A percentile compares a stretch with the other conserved stretches of the same genome.
Evolutionary conservation across 352 stramenopile genomes (phyloP).

Genomic region (Peronosclerospora sorghi): DNA sequence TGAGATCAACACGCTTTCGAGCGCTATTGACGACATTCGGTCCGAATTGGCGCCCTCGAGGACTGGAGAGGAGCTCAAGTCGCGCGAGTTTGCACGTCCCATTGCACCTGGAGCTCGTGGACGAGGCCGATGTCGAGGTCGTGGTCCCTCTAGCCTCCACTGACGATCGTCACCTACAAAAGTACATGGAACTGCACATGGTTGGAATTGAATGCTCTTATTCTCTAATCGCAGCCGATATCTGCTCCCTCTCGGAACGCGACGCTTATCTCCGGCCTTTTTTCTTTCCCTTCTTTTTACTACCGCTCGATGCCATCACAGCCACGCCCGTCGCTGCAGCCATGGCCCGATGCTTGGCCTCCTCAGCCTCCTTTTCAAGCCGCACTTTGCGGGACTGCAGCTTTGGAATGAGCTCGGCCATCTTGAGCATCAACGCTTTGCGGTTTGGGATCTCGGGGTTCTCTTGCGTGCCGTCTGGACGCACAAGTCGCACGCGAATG

Average conservation of each 20-base stretch:
- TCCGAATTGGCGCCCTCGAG: conserved; percentile 40
- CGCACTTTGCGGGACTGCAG: conserved; percentile 69
- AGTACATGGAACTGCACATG: too few relatives aligned
- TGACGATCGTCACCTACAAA: conserved; percentile 3
- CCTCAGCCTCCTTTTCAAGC: conserved; percentile 57
- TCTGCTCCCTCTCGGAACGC: not conserved
- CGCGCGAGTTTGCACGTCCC: conserved; percentile 65
- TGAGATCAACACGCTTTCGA: conserved; percentile 55
- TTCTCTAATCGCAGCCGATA: too few relatives aligned
- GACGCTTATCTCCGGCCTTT: conserved; percentile 65
- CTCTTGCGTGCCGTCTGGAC: conserved; percentile 45
- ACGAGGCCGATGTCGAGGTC: conserved; percentile 27
- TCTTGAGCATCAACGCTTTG: conserved; percentile 78
- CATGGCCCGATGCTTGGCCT: conserved; percentile 32
- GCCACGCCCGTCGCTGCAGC: conserved; percentile 18
- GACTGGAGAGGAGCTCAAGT: conserved; percentile 49
- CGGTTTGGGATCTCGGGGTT: conserved; percentile 59
- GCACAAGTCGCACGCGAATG: conserved; percentile 57
- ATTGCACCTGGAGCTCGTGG: conserved; percentile 54
- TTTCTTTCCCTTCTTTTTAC: conserved; percentile 84
- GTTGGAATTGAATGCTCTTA: too few relatives aligned
- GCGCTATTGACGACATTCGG: conserved; percentile 57
- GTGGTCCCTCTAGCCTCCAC: conserved; percentile 17
- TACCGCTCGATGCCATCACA: conserved; percentile 22
- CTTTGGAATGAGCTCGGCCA: conserved; percentile 80